Evolutionary conservation across 371 early-diverging fungal species (phyloP), one percentile per base, ranked within the genome.

Genomic region (Actinomucor elegans): DNA sequence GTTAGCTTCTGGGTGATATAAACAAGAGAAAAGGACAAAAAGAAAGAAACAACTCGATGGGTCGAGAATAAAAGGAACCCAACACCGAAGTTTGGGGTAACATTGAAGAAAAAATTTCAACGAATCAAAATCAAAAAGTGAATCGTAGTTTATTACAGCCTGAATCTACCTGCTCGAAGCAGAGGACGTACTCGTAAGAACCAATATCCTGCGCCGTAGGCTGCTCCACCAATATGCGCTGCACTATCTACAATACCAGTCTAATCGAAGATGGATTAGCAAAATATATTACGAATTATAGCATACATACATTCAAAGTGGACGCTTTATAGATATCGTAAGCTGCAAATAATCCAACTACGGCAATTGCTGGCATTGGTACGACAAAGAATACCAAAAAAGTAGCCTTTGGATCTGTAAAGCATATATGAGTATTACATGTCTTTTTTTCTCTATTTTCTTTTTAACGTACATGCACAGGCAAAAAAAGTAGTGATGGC

Each of bases 361-460:
- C 70, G 0, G 69, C 76, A 18, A 71, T 61, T 0, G 84, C 84
- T 17, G 81, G 81, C 78, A 84, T 76, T 15, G 79, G 81, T 27
- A 81, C 58, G 18, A 84, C 61, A 48, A 84, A 84, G 57, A 84
- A 84, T 14, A 84, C 52, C 5, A 79, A 57, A 48, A 80, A 84
- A 2, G 68, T 73, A 2, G 84, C 66, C 45, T 50, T 50, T 17
- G 84, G 84, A 52, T 31, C 15, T 23, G 21, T 12, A n/a, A n/a
- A n/a, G n/a, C n/a, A n/a, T n/a, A n/a, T n/a, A n/a, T n/a, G n/a
- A n/a, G n/a, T n/a, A 17, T 2, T 10, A 7, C 7, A n/a, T n/a
- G 11, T 20, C 12, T 20, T 17, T 12, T 26, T 14, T 6, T 5
- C 20, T 24, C 11, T 17, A 15, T 4, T 7, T 20, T 9, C 14